Evolutionary conservation across 139 green algal species (phyloP).

Genomic region (Eudorina sp.): DNA sequence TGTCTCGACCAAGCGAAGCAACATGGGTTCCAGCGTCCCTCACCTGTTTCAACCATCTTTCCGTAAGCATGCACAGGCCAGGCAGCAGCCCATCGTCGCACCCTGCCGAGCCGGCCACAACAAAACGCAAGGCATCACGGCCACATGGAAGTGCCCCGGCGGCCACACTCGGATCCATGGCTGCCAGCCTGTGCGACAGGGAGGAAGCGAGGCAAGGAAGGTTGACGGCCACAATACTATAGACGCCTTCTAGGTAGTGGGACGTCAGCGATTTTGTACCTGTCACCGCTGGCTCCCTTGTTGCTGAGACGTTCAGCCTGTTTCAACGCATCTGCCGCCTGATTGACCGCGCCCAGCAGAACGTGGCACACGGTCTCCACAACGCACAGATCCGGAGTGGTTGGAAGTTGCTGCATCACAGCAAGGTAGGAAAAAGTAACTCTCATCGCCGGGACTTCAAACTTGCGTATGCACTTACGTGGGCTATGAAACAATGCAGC

Average conservation of each 20-base stretch:
- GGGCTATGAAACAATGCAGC: too few species aligned
- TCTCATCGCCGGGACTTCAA: too few species aligned
- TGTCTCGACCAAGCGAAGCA: too few species aligned
- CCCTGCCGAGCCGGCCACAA: slow-evolving; percentile 31
- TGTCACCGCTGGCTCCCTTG: background rate
- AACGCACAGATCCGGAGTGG: slow-evolving; percentile 24
- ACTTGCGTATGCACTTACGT: too few species aligned
- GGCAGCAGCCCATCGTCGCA: slow-evolving; percentile 68
- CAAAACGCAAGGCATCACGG: slow-evolving; percentile 54
- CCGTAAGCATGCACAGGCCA: slow-evolving; percentile 70
- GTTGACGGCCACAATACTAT: too few species aligned
- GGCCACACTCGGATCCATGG: background rate
- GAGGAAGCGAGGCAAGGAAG: too few species aligned
- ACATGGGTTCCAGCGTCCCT: too few species aligned
- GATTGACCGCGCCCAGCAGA: slow-evolving; percentile 20
- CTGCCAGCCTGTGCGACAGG: background rate
- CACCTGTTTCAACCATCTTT: slow-evolving; percentile 68
- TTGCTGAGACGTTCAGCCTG: slow-evolving; percentile 5
- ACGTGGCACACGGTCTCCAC: slow-evolving; percentile 43
- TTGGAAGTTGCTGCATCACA: slow-evolving; percentile 27
- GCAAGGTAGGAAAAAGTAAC: too few species aligned
- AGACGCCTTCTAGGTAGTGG: too few species aligned
- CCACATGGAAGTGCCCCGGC: slow-evolving; percentile 3
- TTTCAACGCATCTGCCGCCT: slow-evolving; percentile 9
- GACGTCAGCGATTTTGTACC: background rate